These are phyloP conservation scores for Casuarina equisetifolia DNA, from an alignment of 306 rosid genomes.

Conservation along the genomic window DNA sequence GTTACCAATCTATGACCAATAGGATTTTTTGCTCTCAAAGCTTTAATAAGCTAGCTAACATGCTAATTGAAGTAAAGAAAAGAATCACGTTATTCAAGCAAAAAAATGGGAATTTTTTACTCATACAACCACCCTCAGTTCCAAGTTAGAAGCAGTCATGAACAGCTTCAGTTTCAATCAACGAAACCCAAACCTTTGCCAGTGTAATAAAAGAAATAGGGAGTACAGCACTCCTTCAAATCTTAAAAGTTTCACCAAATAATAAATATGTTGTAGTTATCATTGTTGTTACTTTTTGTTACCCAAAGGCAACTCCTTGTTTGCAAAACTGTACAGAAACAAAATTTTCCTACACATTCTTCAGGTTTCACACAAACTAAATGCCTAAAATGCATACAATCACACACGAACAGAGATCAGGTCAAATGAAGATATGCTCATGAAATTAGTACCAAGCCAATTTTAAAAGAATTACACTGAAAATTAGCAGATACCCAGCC, in stretches of 20 bases:
- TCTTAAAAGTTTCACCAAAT: background rate
- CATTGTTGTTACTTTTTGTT: background rate
- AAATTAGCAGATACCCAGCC: background rate
- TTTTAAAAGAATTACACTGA: background rate
- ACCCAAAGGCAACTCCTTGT: background rate
- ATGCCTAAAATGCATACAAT: background rate
- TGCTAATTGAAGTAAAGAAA: background rate
- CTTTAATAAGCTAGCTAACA: background rate
- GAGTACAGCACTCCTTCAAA: background rate
- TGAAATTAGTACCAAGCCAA: background rate
- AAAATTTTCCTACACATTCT: background rate
- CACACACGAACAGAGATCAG: background rate
- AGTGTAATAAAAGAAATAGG: background rate
- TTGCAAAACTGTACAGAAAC: background rate
- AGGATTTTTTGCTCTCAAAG: background rate
- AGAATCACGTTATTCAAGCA: background rate
- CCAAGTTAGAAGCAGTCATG: background rate
- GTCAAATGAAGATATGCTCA: background rate
- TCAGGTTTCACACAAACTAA: background rate
- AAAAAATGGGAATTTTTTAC: background rate
- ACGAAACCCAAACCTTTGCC: background rate
- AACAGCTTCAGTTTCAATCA: background rate
- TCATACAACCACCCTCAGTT: background rate
- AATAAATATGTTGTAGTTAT: background rate
- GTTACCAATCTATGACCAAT: background rate